Evolutionary conservation across 1,139 yeast genomes (phyloP).

Genomic region (Pichia sp.): DNA sequence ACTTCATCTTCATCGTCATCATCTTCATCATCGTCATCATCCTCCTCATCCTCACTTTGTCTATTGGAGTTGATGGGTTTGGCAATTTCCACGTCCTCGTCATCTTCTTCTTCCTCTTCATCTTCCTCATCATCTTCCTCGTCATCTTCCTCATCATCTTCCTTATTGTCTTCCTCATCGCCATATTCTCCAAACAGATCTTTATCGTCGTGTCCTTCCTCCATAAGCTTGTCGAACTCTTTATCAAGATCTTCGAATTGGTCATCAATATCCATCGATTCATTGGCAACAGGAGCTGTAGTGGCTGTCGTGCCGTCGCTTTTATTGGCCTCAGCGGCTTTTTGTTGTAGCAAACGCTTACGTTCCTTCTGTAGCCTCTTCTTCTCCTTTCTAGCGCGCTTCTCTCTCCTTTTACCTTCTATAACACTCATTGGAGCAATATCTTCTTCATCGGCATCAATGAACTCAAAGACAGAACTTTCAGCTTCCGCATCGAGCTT

Average conservation of each 20-base stretch:
- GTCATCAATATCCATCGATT: constrained; percentile 13
- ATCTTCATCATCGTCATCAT: constrained; percentile 32
- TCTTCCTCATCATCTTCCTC: constrained; percentile 22
- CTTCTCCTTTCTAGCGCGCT: constrained; percentile 24
- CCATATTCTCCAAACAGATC: constrained; percentile 22
- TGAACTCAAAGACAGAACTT: constrained; percentile 68
- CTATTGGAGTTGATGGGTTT: constrained; percentile 18
- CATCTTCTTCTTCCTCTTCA: constrained; percentile 25
- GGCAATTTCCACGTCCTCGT: constrained; percentile 26
- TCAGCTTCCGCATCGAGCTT: constrained; percentile 79
- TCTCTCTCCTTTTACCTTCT: constrained; percentile 16
- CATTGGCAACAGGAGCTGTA: too few species aligned
- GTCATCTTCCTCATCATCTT: constrained; percentile 25
- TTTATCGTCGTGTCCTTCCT: constrained; percentile 21
- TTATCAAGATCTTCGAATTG: constrained; percentile 19
- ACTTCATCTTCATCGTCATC: constrained; percentile 45
- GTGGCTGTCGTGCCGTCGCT: neutral
- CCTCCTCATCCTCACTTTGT: constrained; percentile 23
- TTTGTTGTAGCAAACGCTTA: constrained; percentile 1
- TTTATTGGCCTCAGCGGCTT: constrained; percentile 1
- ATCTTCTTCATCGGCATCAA: constrained; percentile 40
- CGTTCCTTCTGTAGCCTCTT: constrained; percentile 10
- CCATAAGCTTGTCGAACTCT: constrained; percentile 25
- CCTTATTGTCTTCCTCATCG: constrained; percentile 26
- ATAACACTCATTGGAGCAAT: constrained; percentile 13